Conservation (phyloP, 1,284 basidiomycete genomes). For the Tilletia setariae region DNA sequence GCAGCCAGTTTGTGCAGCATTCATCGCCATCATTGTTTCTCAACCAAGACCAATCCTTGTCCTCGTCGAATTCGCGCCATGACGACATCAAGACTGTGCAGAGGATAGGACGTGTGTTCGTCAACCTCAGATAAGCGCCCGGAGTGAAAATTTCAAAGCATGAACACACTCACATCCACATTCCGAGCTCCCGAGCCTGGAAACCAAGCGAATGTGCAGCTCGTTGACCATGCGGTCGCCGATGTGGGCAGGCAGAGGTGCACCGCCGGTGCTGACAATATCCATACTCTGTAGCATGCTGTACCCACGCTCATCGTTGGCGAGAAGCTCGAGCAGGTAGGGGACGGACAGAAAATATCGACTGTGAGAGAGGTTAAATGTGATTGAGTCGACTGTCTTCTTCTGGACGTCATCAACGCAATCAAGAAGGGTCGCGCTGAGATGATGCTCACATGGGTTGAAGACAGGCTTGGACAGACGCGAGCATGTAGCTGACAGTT, state of each 20-base stretch:
- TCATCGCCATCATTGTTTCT: constrained; percentile 56
- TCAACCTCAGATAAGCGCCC: constrained; percentile 2
- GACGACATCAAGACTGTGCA: constrained; percentile 59
- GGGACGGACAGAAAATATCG: constrained; percentile 57
- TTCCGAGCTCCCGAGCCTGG: constrained; percentile 62
- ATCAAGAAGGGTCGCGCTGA: too few relatives aligned
- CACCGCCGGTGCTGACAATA: constrained; percentile 60
- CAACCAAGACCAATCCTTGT: constrained; percentile 66
- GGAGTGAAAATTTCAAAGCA: constrained; percentile 20
- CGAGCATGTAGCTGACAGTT: constrained; percentile 49
- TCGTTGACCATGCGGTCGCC: constrained; percentile 61
- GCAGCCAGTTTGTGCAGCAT: constrained; percentile 25
- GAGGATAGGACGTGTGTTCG: neutral
- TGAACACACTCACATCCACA: constrained; percentile 30
- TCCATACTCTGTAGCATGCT: constrained; percentile 61
- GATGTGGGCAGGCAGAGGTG: constrained; percentile 58
- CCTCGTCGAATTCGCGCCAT: constrained; percentile 59
- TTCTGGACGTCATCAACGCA: neutral
- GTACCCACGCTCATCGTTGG: constrained; percentile 58
- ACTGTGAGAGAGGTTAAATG: constrained; percentile 16
- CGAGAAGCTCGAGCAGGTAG: constrained; percentile 60
- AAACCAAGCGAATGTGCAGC: constrained; percentile 61
- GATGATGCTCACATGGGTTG: constrained; percentile 11
- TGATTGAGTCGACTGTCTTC: neutral
- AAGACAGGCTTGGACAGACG: constrained; percentile 46